These are phyloP conservation scores for Ophiognomonia clavigignenti-juglandacearum DNA, from an alignment of 2,329 filamentous ascomycete genomes.

Conservation along the genomic window DNA sequence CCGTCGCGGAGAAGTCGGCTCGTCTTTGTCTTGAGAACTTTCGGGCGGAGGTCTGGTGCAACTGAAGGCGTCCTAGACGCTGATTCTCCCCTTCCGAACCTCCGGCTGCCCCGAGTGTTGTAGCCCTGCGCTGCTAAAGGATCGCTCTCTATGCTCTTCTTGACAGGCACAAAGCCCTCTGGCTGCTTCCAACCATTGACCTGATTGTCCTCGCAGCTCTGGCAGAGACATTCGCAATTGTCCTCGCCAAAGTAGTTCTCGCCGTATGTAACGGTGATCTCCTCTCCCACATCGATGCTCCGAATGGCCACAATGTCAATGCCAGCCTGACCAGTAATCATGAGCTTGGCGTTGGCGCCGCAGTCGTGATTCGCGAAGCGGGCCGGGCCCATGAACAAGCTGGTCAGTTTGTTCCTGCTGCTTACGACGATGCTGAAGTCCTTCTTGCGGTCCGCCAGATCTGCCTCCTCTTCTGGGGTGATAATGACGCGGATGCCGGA, in stretches of 20 bases:
- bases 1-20: slow-evolving; percentile 26
- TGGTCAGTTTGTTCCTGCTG: slow-evolving; percentile 83
- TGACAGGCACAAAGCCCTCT: slow-evolving; percentile 40
- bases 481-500: slow-evolving; percentile 89
- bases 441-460: slow-evolving; percentile 74
- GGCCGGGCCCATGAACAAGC: slow-evolving; percentile 89
- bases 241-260: slow-evolving; percentile 93
- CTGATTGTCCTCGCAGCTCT: slow-evolving; percentile 71
- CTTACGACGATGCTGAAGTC: slow-evolving; percentile 98
- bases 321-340: slow-evolving; percentile 76
- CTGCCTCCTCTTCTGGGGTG: slow-evolving; percentile 83
- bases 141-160: slow-evolving; percentile 50
- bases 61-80: slow-evolving; percentile 54
- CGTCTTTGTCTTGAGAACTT: slow-evolving; percentile 36
- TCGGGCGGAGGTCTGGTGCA: slow-evolving; percentile 50
- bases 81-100: slow-evolving; percentile 44
- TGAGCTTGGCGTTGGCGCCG: slow-evolving; percentile 81
- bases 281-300: slow-evolving; percentile 80
- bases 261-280: slow-evolving; percentile 94
- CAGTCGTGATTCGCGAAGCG: slow-evolving; percentile 98
- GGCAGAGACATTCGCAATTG: slow-evolving; percentile 92
- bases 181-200: slow-evolving; percentile 77
- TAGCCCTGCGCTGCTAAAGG: slow-evolving; percentile 40
- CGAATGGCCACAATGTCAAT: slow-evolving; percentile 86
- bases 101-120: slow-evolving; percentile 48